Evolutionary conservation across 805 yeast genomes (phyloP).

Genomic region (Yarrowia osloensis): DNA sequence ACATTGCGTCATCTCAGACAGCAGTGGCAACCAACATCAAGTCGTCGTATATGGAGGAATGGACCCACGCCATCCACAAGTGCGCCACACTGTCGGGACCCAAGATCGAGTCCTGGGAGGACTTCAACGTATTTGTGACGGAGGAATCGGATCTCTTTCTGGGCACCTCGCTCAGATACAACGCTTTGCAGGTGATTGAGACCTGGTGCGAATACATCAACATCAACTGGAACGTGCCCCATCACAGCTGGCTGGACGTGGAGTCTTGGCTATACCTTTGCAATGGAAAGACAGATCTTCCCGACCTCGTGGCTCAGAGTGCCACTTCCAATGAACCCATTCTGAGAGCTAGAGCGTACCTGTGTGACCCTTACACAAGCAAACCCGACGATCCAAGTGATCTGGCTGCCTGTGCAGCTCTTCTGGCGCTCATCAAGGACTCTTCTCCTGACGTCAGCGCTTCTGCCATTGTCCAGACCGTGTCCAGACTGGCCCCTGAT

Average conservation of each 20-base stretch:
- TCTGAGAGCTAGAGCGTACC: slow-evolving; percentile 20
- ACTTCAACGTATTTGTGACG: slow-evolving; percentile 70
- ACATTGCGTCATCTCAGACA: slow-evolving; percentile 27
- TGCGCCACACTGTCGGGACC: slow-evolving; percentile 16
- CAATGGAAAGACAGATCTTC: background rate
- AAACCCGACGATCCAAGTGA: slow-evolving; percentile 2
- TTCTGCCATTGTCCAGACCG: slow-evolving; percentile 42
- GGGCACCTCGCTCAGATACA: slow-evolving; percentile 58
- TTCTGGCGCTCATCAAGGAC: slow-evolving; percentile 32
- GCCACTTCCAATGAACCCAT: slow-evolving; percentile 6
- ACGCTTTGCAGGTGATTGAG: slow-evolving; percentile 57
- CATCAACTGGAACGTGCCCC: slow-evolving; percentile 28
- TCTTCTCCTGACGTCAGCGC: background rate
- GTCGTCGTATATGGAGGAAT: background rate
- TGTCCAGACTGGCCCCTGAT: slow-evolving; percentile 53
- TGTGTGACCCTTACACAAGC: slow-evolving; percentile 1
- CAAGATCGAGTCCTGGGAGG: slow-evolving; percentile 51
- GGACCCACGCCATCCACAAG: slow-evolving; percentile 1
- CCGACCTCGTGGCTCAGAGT: background rate
- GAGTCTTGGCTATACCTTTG: slow-evolving; percentile 21
- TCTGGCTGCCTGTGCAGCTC: slow-evolving; percentile 27
- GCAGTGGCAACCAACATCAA: slow-evolving; percentile 8
- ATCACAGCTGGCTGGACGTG: background rate
- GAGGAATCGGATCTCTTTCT: slow-evolving; percentile 71
- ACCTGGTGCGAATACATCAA: slow-evolving; percentile 47